phyloP scores from a whole-genome alignment of 108 stramenopile genomes.

The Conticribra weissflogii region DNA sequence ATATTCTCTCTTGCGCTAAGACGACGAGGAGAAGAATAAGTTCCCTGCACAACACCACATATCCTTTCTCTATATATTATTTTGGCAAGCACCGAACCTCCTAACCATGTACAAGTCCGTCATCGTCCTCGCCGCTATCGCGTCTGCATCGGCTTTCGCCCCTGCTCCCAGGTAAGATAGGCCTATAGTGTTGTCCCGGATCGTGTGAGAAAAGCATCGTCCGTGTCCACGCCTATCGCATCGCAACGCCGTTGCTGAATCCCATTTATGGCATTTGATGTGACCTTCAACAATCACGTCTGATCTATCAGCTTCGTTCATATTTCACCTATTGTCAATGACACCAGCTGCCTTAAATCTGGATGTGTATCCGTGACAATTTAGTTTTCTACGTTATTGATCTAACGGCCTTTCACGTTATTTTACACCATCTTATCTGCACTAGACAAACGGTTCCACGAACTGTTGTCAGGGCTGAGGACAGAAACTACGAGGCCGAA shows the following conservation, averaged over 20 bases:
- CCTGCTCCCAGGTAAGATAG: slow-evolving; percentile 71
- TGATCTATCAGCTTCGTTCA: too few relatives aligned
- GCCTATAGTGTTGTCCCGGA: not conserved
- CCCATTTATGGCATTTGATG: too few relatives aligned
- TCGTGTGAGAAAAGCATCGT: not conserved
- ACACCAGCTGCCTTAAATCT: too few relatives aligned
- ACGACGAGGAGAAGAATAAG: not conserved
- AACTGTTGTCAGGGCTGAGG: slow-evolving; percentile 51
- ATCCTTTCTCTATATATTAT: not conserved
- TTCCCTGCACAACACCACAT: not conserved
- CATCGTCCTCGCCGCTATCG: slow-evolving; percentile 67
- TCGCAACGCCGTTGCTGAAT: too few relatives aligned
- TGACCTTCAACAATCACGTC: too few relatives aligned
- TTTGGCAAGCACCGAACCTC: not conserved
- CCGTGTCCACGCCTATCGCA: too few relatives aligned
- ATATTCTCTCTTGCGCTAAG: too few relatives aligned
- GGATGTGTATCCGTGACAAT: too few relatives aligned
- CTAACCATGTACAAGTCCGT: slow-evolving; percentile 73
- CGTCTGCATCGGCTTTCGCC: slow-evolving; percentile 81
- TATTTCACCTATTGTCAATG: too few relatives aligned
- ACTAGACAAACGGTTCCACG: slow-evolving; percentile 24
- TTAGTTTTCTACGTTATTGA: not conserved
- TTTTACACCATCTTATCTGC: not conserved
- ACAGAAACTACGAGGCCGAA: slow-evolving; percentile 68
- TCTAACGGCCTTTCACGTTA: not conserved